These are phyloP conservation scores for Penicillium bialowiezense DNA, from an alignment of 495 filamentous ascomycete genomes.

Conservation along the genomic window DNA sequence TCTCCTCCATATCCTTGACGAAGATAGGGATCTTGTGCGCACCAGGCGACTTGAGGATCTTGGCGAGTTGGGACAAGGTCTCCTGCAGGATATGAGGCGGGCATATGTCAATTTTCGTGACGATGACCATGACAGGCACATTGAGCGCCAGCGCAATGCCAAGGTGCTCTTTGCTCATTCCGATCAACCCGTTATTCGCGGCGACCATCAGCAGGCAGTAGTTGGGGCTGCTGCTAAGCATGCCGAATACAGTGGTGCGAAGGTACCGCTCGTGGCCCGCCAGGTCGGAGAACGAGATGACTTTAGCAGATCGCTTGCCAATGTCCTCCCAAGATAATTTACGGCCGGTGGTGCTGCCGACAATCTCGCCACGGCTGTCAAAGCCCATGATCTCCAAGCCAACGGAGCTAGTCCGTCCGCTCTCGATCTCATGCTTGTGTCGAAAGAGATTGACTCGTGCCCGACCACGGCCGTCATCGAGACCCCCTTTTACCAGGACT, in stretches of 20 bases:
- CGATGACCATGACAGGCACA: slow-evolving; percentile 95
- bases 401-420: slow-evolving; percentile 90
- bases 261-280: slow-evolving; percentile 95
- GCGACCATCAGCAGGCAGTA: slow-evolving; percentile 99
- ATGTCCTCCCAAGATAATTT: slow-evolving; percentile 98
- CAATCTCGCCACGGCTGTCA: slow-evolving; percentile 81
- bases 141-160: slow-evolving; percentile 94
- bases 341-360: slow-evolving; percentile 77
- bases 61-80: slow-evolving; percentile 85
- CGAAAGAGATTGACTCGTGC: slow-evolving; percentile 95
- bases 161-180: slow-evolving; percentile 97
- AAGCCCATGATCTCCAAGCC: slow-evolving; percentile 99
- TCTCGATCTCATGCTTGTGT: slow-evolving; percentile 97
- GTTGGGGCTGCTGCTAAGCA: slow-evolving; percentile 92
- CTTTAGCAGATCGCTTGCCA: slow-evolving; percentile 89
- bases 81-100: slow-evolving; percentile 93
- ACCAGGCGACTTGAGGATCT: slow-evolving; percentile 90
- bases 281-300: slow-evolving; percentile 94
- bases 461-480: slow-evolving; percentile 93
- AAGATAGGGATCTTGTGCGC: slow-evolving; percentile 98
- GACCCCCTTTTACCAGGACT: slow-evolving; percentile 89
- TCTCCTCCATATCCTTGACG: slow-evolving; percentile 86
- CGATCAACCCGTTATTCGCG: slow-evolving; percentile 94
- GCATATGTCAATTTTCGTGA: slow-evolving; percentile 99
- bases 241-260: slow-evolving; percentile 92